These are phyloP conservation scores for Boletales sp. DNA, from an alignment of 768 basidiomycete genomes.

Conservation along the genomic window DNA sequence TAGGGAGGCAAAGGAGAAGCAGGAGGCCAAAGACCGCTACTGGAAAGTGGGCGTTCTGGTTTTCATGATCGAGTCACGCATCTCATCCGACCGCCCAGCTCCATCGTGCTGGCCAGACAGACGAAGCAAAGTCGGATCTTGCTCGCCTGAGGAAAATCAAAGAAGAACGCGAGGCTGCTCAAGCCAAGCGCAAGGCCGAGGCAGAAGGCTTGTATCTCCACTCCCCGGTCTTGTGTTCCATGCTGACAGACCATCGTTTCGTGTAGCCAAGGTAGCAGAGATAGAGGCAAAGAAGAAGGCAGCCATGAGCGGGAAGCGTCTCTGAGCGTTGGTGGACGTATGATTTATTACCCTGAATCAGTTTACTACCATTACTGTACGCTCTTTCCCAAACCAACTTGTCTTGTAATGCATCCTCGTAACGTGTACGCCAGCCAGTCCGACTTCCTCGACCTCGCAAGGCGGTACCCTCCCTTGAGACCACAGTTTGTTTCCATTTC, in stretches of 20 bases:
- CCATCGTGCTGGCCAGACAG: conserved; percentile 81
- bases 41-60: conserved; percentile 58
- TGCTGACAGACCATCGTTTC: background rate
- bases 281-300: conserved; percentile 57
- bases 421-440: conserved; percentile 47
- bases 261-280: conserved; percentile 61
- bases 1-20: conserved; percentile 90
- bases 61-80: background rate
- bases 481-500: conserved; percentile 41
- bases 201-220: conserved; percentile 58
- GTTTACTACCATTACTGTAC: too few relatives aligned
- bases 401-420: conserved; percentile 39
- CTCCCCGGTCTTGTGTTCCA: background rate
- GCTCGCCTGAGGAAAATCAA: conserved; percentile 81
- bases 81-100: conserved; percentile 39
- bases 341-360: background rate
- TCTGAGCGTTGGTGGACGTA: conserved; percentile 34
- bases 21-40: conserved; percentile 83
- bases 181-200: conserved; percentile 85
- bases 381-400: too few relatives aligned
- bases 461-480: conserved; percentile 52
- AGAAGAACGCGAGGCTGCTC: conserved; percentile 83
- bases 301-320: conserved; percentile 23
- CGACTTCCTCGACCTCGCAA: conserved; percentile 60
- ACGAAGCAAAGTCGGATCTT: conserved; percentile 86